These are phyloP conservation scores for Cymbopogon flexuosus DNA, from an alignment of 202 grass and related monocot species.

Conservation along the genomic window DNA sequence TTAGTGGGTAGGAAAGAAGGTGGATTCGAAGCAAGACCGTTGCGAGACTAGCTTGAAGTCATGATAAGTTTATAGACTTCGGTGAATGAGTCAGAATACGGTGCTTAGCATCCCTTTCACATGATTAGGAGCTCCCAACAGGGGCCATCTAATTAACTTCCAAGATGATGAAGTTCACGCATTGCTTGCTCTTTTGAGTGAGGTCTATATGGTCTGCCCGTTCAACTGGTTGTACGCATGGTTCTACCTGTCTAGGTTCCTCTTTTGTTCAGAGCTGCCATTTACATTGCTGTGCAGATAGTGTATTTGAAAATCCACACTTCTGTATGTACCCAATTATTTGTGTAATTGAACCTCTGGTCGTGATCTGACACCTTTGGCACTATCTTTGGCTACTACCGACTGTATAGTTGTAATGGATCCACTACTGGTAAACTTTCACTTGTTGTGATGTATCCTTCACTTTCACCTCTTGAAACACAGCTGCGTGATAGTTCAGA, in stretches of 20 bases:
- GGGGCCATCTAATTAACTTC: constrained; percentile 17
- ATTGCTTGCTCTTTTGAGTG: not conserved
- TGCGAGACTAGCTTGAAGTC: constrained; percentile 40
- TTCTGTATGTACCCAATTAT: constrained; percentile 42
- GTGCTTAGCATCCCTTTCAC: not conserved
- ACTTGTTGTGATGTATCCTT: not conserved
- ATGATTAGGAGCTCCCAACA: constrained; percentile 10
- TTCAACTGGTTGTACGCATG: not conserved
- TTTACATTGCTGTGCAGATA: constrained; percentile 42
- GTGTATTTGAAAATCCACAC: constrained; percentile 26
- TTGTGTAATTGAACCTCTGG: constrained; percentile 32
- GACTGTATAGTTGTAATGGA: constrained; percentile 7
- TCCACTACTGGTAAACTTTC: not conserved
- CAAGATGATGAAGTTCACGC: not conserved
- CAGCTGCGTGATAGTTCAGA: not conserved
- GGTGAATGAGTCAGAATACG: not conserved
- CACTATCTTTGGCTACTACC: not conserved
- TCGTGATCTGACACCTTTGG: not conserved
- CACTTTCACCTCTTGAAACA: not conserved
- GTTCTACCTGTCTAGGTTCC: not conserved
- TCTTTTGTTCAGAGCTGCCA: constrained; percentile 31
- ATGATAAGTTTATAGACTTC: constrained; percentile 21
- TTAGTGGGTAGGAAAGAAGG: constrained; percentile 63
- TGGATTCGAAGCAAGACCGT: constrained; percentile 65
- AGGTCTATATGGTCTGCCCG: not conserved